Base-by-base conservation (phyloP, 345 rosid genomes). In the Citrus sp. region DNA sequence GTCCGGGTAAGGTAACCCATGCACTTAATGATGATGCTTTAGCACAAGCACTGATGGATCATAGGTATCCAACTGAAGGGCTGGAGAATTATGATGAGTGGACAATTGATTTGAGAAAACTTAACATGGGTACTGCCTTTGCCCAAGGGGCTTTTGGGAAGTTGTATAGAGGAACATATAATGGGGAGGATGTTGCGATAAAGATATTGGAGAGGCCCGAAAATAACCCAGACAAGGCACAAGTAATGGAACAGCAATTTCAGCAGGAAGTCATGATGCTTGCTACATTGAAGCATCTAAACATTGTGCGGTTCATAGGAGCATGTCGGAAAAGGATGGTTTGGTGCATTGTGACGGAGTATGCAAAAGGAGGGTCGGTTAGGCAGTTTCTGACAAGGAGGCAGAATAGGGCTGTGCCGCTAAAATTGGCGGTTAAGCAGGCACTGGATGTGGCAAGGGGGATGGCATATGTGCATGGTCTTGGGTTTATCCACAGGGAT, bases 131-230 rank as follows among this genome's bases (percentile, higher is more conserved):
- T n/a, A 82, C 87, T 22, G 89, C 94, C 75, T 90, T 90, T 87
- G 94, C 94, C 5, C 92, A 90, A 84, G 94, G 92, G 35, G 92
- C 94, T 54, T 90, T 88, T 85, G 94, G 94, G 49, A 90, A 88
- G 81, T 79, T 90, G 34, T 90, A 90, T 54, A 79, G 87, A 79
- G 92, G 92, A 13, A 85, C 92, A 19, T 89, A 85, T 58, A 84
- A 85, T 61, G 92, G 92, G 10, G 88, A 87, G 82, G 92, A 85
- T 72, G 92, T 89, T 32, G 92, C 92, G 1, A 89, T 89, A 62
- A 89, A 89, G 86, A 80, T 89, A 61, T 78, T 89, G 67, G 89
- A 89, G 85, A 85, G 90, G 82, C 92, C 90, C 0, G 87, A 82
- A 46, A 80, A 87, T 82, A 77, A 79, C 60, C 85, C 84, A 0